phyloP scores from a whole-genome alignment of 164 flowering plant species.

The Stephania cephalantha region DNA sequence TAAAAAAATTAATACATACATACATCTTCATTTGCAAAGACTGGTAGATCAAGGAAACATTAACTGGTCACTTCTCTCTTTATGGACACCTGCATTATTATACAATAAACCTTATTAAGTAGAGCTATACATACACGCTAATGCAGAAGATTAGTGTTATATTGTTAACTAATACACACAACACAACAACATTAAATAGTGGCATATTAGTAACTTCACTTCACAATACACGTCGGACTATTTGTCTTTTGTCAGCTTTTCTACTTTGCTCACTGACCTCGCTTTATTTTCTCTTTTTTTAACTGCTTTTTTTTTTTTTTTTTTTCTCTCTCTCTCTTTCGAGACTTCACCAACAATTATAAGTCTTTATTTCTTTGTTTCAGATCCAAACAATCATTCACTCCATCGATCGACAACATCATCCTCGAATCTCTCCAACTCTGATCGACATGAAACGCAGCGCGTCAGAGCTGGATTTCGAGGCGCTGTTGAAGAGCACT shows the following conservation, averaged over 20 bases:
- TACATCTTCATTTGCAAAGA: too few relatives aligned
- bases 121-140: not conserved
- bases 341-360: not conserved
- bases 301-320: not conserved
- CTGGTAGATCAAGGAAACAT: too few relatives aligned
- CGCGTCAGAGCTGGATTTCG: constrained; percentile 24
- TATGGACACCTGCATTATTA: too few relatives aligned
- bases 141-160: not conserved
- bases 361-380: not conserved
- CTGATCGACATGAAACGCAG: constrained; percentile 24
- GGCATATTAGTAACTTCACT: constrained; percentile 3
- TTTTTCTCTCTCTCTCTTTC: not conserved
- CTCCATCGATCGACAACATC: constrained; percentile 9
- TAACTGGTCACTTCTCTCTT: too few relatives aligned
- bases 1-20: too few relatives aligned
- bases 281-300: not conserved
- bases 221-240: constrained; percentile 9
- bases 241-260: constrained; percentile 2
- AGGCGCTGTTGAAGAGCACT: constrained; percentile 15
- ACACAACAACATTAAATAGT: too few relatives aligned
- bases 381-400: constrained; percentile 6
- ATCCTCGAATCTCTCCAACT: not conserved
- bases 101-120: not conserved
- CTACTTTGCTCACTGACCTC: not conserved
- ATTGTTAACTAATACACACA: not conserved